phyloP scores from a whole-genome alignment of 2,329 filamentous ascomycete species.

The Fusarium globosum region DNA sequence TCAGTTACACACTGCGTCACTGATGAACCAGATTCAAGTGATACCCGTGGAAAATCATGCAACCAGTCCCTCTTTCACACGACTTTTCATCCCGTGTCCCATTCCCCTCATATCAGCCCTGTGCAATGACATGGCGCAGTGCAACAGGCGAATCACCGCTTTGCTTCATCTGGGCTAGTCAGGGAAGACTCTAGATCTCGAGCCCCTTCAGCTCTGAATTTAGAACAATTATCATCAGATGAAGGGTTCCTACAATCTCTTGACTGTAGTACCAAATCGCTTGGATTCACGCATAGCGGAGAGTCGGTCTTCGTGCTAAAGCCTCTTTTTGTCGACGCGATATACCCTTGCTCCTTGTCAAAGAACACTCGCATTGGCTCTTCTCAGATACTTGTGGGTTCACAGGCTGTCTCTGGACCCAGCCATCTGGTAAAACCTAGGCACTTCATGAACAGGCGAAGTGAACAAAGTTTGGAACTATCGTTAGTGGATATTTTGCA shows the following conservation, averaged over 20 bases:
- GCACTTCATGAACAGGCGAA: neutral
- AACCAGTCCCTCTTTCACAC: neutral
- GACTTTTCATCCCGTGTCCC: neutral
- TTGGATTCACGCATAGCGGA: constrained; percentile 17
- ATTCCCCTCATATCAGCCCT: constrained; percentile 2
- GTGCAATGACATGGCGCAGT: neutral
- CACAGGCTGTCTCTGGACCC: constrained; percentile 15
- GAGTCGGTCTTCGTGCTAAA: constrained; percentile 22
- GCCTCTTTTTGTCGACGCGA: constrained; percentile 17
- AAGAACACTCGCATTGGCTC: neutral
- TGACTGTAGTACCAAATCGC: neutral
- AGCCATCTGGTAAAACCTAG: constrained; percentile 23
- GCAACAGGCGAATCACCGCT: neutral
- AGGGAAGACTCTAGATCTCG: constrained; percentile 13
- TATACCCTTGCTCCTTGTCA: constrained; percentile 6
- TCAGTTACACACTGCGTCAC: constrained; percentile 15
- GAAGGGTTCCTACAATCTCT: constrained; percentile 6
- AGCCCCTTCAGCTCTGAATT: neutral
- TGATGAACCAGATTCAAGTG: neutral
- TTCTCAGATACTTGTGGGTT: neutral
- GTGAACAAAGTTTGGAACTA: constrained; percentile 5
- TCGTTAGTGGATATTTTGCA: neutral
- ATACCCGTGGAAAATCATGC: neutral
- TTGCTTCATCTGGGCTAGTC: neutral
- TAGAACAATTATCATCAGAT: neutral